Percentiles rank a stretch among this genome's conserved stretches.
Evolutionary conservation across 768 basidiomycete genomes (phyloP).

Genomic region (Trametes maxima): DNA sequence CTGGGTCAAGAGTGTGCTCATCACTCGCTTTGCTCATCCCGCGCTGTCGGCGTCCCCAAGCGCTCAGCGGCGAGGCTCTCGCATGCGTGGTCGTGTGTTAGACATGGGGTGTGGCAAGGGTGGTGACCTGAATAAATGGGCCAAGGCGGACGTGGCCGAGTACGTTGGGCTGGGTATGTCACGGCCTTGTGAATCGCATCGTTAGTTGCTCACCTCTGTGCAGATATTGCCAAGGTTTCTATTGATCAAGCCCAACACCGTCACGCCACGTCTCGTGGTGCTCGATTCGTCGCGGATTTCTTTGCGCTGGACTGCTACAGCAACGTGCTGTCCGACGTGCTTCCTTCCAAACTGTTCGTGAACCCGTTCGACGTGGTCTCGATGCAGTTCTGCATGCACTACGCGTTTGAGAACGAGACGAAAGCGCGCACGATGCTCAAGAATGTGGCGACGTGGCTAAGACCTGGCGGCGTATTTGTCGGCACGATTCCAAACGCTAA

Average conservation of each 20-base stretch:
- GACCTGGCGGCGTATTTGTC: slow-evolving; percentile 87
- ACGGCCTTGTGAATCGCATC: slow-evolving; percentile 31
- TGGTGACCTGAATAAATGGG: slow-evolving; percentile 96
- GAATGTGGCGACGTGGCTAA: slow-evolving; percentile 81
- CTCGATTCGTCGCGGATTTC: slow-evolving; percentile 78
- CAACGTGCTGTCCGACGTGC: slow-evolving; percentile 66
- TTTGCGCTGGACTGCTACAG: slow-evolving; percentile 88
- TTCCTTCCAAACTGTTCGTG: slow-evolving; percentile 60
- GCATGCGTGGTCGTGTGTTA: slow-evolving; percentile 71
- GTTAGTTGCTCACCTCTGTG: slow-evolving; percentile 1
- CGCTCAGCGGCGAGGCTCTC: slow-evolving; percentile 32
- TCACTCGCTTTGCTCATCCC: slow-evolving; percentile 84
- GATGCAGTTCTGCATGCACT: slow-evolving; percentile 99
- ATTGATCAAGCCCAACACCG: slow-evolving; percentile 85
- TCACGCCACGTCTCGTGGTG: slow-evolving; percentile 51
- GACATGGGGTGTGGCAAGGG: slow-evolving; percentile 99
- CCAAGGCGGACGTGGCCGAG: slow-evolving; percentile 78
- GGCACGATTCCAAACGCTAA: slow-evolving; percentile 96
- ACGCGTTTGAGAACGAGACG: slow-evolving; percentile 90
- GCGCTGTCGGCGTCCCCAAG: slow-evolving; percentile 49
- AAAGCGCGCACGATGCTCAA: slow-evolving; percentile 92
- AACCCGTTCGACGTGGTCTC: slow-evolving; percentile 90
- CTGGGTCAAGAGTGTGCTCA: slow-evolving; percentile 98
- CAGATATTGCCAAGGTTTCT: slow-evolving; percentile 90
- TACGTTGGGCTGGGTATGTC: slow-evolving; percentile 78